Conservation (phyloP, 2,329 filamentous ascomycete species). For the Elsinoe perseae region DNA sequence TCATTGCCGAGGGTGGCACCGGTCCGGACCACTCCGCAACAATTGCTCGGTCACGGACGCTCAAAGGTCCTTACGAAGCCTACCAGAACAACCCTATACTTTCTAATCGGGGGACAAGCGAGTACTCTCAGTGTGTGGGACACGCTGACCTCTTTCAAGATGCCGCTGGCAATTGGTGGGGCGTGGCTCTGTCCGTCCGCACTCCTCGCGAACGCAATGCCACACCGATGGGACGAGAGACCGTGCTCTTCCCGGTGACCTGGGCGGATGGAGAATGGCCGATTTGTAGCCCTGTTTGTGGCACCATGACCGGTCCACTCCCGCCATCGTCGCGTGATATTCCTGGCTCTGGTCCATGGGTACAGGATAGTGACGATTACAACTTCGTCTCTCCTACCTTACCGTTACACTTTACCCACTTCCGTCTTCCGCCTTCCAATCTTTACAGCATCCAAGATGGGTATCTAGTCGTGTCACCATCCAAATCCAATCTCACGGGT, state of each 20-base stretch:
- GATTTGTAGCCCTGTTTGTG: slow-evolving; percentile 36
- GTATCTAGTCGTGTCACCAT: slow-evolving; percentile 43
- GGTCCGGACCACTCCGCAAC: slow-evolving; percentile 35
- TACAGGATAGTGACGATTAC: slow-evolving; percentile 38
- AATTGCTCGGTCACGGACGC: slow-evolving; percentile 32
- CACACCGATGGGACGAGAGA: slow-evolving; percentile 51
- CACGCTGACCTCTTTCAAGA: slow-evolving; percentile 53
- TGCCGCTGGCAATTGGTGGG: slow-evolving; percentile 46
- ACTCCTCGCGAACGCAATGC: slow-evolving; percentile 35
- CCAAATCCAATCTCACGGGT: slow-evolving; percentile 47
- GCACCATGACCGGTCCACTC: slow-evolving; percentile 39
- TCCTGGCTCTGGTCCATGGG: slow-evolving; percentile 38
- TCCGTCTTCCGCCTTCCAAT: slow-evolving; percentile 43
- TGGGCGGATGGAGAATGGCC: slow-evolving; percentile 41
- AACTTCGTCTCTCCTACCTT: slow-evolving; percentile 42
- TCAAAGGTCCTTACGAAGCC: slow-evolving; percentile 27
- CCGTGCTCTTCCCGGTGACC: slow-evolving; percentile 41
- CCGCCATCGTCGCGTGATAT: slow-evolving; percentile 31
- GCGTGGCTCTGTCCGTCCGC: slow-evolving; percentile 40
- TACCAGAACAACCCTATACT: slow-evolving; percentile 25
- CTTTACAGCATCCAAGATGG: slow-evolving; percentile 41
- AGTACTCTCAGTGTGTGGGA: slow-evolving; percentile 45
- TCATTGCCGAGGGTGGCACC: slow-evolving; percentile 35
- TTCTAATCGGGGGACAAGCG: slow-evolving; percentile 23
- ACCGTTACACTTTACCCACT: slow-evolving; percentile 50